These are phyloP conservation scores for Bremia lactucae DNA, from an alignment of 352 stramenopile species.

Conservation along the genomic window DNA sequence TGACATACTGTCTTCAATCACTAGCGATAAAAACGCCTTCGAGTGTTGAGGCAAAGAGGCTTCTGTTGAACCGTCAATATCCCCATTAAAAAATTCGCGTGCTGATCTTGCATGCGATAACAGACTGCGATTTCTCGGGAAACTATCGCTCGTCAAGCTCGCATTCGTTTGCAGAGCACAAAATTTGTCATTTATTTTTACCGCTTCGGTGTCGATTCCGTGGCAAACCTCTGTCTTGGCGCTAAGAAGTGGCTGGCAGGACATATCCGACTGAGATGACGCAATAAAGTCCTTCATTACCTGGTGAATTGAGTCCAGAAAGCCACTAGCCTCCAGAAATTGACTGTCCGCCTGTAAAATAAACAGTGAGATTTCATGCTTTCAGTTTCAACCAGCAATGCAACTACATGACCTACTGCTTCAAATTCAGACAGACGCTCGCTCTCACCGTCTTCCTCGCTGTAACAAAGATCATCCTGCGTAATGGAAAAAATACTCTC, in stretches of 20 bases:
- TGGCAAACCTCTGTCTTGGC: conserved; percentile 54
- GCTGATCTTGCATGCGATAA: conserved; percentile 35
- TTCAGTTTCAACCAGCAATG: too few relatives aligned
- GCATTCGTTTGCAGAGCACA: conserved; percentile 14
- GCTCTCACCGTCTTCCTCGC: conserved; percentile 36
- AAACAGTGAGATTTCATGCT: neutral
- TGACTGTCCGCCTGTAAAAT: conserved; percentile 45
- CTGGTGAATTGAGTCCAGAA: conserved; percentile 75
- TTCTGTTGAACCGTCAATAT: conserved; percentile 17
- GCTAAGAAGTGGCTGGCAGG: conserved; percentile 38
- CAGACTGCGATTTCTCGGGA: conserved; percentile 23
- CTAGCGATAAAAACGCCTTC: conserved; percentile 35
- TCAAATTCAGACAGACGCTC: conserved; percentile 67
- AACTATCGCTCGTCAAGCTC: too few relatives aligned
- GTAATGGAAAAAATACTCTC: conserved; percentile 45
- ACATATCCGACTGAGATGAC: conserved; percentile 21
- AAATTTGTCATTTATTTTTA: too few relatives aligned
- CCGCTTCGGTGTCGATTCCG: conserved; percentile 20
- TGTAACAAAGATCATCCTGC: conserved; percentile 34
- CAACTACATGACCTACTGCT: conserved; percentile 24
- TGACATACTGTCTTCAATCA: conserved; percentile 64
- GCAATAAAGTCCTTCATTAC: conserved; percentile 61
- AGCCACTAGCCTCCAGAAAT: conserved; percentile 63
- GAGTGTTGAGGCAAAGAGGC: conserved; percentile 12
- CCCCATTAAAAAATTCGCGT: conserved; percentile 30